phyloP scores from a whole-genome alignment of 2,329 filamentous ascomycete species.

The Alternaria atra region DNA sequence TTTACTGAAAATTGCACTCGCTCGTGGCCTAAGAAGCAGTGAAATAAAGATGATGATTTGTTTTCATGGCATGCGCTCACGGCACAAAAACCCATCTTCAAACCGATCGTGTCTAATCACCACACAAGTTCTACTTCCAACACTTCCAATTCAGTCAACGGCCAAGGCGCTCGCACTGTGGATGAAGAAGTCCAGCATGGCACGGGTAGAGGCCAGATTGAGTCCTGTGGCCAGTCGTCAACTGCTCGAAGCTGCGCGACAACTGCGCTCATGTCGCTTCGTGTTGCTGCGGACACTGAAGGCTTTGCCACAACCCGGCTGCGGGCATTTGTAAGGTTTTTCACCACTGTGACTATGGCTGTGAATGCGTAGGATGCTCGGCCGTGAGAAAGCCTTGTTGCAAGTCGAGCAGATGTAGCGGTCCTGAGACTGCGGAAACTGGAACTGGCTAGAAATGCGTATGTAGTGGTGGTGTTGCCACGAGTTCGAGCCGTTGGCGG shows the following conservation, averaged over 20 bases:
- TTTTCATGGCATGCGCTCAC: no score
- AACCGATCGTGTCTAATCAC: no score
- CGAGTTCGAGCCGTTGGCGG: constrained; percentile 64
- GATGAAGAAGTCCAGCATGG: no score
- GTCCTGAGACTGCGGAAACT: constrained; percentile 91
- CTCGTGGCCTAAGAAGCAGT: no score
- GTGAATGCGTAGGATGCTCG: constrained; percentile 94
- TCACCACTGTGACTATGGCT: constrained; percentile 97
- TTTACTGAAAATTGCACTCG: no score
- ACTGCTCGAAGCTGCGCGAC: constrained; percentile 68
- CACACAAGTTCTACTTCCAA: no score
- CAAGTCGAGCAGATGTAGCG: constrained; percentile 97
- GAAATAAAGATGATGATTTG: no score
- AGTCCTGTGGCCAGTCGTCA: no score
- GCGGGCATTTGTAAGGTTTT: constrained; percentile 98
- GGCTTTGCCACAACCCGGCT: constrained; percentile 91
- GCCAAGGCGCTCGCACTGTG: no score
- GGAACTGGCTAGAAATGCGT: constrained; percentile 78
- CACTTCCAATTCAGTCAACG: no score
- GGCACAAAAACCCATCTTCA: no score
- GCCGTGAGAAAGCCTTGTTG: constrained; percentile 96
- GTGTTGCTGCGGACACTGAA: constrained; percentile 99
- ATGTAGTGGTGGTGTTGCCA: constrained; percentile 93
- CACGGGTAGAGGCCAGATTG: no score
- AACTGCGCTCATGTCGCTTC: constrained; percentile 97